Percentiles rank a stretch among this genome's conserved stretches.
These are phyloP conservation scores for Coemansia furcata DNA, from an alignment of 192 early-diverging fungal species.

Conservation along the genomic window DNA sequence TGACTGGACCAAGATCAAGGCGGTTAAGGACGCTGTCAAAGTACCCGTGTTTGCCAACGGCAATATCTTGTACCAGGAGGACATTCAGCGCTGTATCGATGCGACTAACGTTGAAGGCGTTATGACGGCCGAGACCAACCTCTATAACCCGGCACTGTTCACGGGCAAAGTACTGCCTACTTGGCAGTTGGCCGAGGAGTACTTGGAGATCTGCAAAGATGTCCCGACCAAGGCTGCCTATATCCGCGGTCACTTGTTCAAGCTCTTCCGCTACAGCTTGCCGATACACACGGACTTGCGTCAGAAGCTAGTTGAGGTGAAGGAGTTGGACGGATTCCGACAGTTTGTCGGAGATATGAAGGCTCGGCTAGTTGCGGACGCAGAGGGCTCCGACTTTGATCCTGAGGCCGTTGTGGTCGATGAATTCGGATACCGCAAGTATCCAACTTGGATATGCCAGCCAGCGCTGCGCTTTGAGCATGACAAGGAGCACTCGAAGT, in stretches of 20 bases:
- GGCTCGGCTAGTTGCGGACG: constrained; percentile 34
- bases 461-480: constrained; percentile 57
- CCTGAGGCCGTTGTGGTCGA: constrained; percentile 22
- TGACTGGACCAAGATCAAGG: constrained; percentile 91
- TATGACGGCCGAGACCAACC: constrained; percentile 86
- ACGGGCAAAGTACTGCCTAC: constrained; percentile 59
- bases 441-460: constrained; percentile 62
- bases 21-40: constrained; percentile 75
- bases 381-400: constrained; percentile 21
- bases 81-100: constrained; percentile 78
- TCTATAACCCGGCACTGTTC: constrained; percentile 92
- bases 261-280: constrained; percentile 78
- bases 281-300: constrained; percentile 79
- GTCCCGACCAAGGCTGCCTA: constrained; percentile 63
- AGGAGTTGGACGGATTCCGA: constrained; percentile 59
- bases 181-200: constrained; percentile 85
- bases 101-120: constrained; percentile 89
- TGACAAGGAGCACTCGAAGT: constrained; percentile 43
- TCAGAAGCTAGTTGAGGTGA: constrained; percentile 61
- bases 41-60: constrained; percentile 98
- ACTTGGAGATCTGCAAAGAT: constrained; percentile 76
- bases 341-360: constrained; percentile 51
- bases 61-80: constrained; percentile 93
- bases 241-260: constrained; percentile 91
- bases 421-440: constrained; percentile 54